phyloP scores from a whole-genome alignment of 129 eudicot species.

The Logfia minima region DNA sequence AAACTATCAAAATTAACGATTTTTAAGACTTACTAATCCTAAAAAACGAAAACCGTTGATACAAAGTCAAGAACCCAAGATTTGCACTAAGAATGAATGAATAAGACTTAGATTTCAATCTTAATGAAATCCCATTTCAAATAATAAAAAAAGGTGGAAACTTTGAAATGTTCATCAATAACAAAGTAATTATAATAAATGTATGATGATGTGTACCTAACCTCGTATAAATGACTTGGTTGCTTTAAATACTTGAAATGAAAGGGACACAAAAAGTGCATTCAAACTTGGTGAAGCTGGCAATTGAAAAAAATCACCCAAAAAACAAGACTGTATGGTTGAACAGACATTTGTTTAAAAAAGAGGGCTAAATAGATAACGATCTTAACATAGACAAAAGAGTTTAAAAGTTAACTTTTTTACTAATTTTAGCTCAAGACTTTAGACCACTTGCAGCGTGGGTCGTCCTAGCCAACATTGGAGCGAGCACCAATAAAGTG shows the following conservation, averaged over 20 bases:
- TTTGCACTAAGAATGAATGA: neutral
- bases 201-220: slow-evolving; percentile 10
- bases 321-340: slow-evolving; percentile 1
- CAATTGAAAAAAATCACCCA: neutral
- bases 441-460: too few relatives aligned
- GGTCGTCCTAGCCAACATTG: too few relatives aligned
- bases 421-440: neutral
- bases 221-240: slow-evolving; percentile 14
- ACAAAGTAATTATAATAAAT: neutral
- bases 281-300: slow-evolving; percentile 5
- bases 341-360: neutral
- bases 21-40: slow-evolving; percentile 27
- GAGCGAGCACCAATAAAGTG: too few relatives aligned
- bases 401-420: neutral
- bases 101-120: neutral
- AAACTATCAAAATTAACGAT: slow-evolving; percentile 35
- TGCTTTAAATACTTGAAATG: neutral
- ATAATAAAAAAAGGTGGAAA: neutral
- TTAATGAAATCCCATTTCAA: neutral
- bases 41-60: neutral
- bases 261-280: slow-evolving; percentile 21
- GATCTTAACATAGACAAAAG: neutral
- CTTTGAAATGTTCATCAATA: neutral
- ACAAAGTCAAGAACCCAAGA: neutral
- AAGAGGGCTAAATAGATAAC: neutral